Evolutionary conservation across 768 basidiomycete species (phyloP).

Genomic region (Lactarius hengduanensis): DNA sequence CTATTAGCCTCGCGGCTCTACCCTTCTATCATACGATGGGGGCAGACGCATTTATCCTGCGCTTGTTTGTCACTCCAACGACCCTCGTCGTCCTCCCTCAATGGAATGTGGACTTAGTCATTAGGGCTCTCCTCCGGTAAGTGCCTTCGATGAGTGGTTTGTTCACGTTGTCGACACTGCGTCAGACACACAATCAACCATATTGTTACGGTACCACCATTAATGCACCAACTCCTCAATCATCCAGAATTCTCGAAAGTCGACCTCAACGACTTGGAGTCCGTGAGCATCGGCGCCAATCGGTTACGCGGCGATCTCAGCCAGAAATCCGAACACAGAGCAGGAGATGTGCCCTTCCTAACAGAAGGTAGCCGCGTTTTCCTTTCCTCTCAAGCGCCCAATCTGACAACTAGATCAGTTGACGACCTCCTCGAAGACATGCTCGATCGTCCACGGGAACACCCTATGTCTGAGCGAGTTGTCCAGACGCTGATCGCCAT

Average conservation of each 20-base stretch:
- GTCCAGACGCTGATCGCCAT: conserved; percentile 11
- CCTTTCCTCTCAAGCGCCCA: neutral
- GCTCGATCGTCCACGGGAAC: neutral
- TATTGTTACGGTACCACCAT: conserved; percentile 4
- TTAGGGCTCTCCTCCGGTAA: conserved; percentile 61
- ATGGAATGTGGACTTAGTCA: conserved; percentile 56
- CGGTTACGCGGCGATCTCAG: conserved; percentile 7
- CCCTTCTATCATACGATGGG: conserved; percentile 69
- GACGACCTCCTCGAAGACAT: conserved; percentile 47
- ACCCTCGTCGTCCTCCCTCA: conserved; percentile 55
- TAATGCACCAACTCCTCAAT: conserved; percentile 18
- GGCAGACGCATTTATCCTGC: conserved; percentile 51
- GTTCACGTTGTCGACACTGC: conserved; percentile 20
- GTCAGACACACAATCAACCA: conserved; percentile 11
- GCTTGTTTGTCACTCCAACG: conserved; percentile 43
- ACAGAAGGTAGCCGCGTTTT: conserved; percentile 2
- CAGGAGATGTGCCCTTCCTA: neutral
- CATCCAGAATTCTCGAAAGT: conserved; percentile 12
- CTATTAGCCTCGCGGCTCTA: conserved; percentile 54
- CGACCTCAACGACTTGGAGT: conserved; percentile 12
- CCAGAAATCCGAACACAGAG: neutral
- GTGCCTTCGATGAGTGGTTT: neutral
- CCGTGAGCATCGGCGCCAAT: conserved; percentile 1
- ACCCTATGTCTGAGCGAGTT: neutral
- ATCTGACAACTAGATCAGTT: conserved; percentile 39